phyloP scores from a whole-genome alignment of 1,139 yeast genomes.

The Suhomyces taliae region DNA sequence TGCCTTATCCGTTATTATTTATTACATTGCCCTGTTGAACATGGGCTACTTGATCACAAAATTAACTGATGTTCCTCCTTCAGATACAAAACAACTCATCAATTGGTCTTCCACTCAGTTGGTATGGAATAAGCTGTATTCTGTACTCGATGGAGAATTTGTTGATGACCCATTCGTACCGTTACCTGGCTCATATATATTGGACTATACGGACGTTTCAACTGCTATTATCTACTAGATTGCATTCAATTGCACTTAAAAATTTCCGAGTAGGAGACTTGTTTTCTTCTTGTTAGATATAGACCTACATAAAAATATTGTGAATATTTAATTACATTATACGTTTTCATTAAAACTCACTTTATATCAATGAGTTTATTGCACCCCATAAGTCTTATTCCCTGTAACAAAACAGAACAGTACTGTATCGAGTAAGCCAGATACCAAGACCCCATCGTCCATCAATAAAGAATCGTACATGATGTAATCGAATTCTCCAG shows the following conservation, averaged over 20 bases:
- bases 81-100: slow-evolving; percentile 20
- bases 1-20: slow-evolving; percentile 47
- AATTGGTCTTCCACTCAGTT: slow-evolving; percentile 36
- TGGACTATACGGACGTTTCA: not conserved
- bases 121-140: slow-evolving; percentile 27
- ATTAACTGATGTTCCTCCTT: slow-evolving; percentile 54
- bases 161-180: slow-evolving; percentile 21
- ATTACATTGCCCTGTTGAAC: slow-evolving; percentile 56
- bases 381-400: slow-evolving; percentile 24
- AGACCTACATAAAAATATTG: no score
- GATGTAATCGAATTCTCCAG: slow-evolving; percentile 31
- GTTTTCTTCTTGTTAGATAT: no score
- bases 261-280: no score
- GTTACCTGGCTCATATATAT: slow-evolving; percentile 9
- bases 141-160: slow-evolving; percentile 17
- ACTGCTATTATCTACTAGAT: no score
- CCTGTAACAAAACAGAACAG: slow-evolving; percentile 37
- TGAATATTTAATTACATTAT: no score
- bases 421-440: slow-evolving; percentile 20
- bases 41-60: slow-evolving; percentile 57
- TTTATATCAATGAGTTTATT: slow-evolving; percentile 1
- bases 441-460: slow-evolving; percentile 16
- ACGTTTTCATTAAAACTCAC: no score
- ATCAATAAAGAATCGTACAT: slow-evolving; percentile 13
- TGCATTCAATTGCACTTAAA: no score